phyloP scores from a whole-genome alignment of 2,329 filamentous ascomycete genomes.

The Penicillium sp. region DNA sequence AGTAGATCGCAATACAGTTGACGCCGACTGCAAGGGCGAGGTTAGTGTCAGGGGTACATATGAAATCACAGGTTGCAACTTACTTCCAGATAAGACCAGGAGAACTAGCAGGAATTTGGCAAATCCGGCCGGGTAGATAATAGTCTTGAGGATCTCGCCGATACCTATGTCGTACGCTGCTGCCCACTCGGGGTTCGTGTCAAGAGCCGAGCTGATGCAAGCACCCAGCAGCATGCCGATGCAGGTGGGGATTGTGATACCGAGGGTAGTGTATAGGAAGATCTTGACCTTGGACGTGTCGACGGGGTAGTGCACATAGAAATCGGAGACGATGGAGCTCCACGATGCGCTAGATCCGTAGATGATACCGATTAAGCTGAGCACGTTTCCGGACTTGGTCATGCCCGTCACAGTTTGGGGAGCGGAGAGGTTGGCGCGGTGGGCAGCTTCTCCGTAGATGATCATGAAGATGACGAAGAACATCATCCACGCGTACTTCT shows the following conservation, averaged over 20 bases:
- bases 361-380: constrained; percentile 43
- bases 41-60: constrained; percentile 1
- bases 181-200: constrained; percentile 19
- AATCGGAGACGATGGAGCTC: constrained; percentile 26
- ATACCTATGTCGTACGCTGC: constrained; percentile 21
- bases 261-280: constrained; percentile 23
- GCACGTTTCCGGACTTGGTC: constrained; percentile 28
- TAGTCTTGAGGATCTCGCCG: constrained; percentile 20
- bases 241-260: constrained; percentile 25
- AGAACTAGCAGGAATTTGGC: constrained; percentile 37
- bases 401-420: constrained; percentile 35
- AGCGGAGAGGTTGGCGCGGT: constrained; percentile 41
- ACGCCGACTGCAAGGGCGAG: constrained; percentile 24
- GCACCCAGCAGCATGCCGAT: constrained; percentile 23
- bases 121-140: constrained; percentile 24
- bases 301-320: constrained; percentile 27
- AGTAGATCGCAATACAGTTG: constrained; percentile 48
- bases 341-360: constrained; percentile 26
- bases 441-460: constrained; percentile 49
- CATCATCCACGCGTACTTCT: constrained; percentile 34
- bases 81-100: constrained; percentile 34
- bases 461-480: constrained; percentile 45
- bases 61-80: background rate
- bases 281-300: constrained; percentile 22
- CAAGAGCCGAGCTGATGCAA: constrained; percentile 17